These are phyloP conservation scores for Penicillium paradoxum DNA, from an alignment of 495 filamentous ascomycete genomes.

Conservation along the genomic window DNA sequence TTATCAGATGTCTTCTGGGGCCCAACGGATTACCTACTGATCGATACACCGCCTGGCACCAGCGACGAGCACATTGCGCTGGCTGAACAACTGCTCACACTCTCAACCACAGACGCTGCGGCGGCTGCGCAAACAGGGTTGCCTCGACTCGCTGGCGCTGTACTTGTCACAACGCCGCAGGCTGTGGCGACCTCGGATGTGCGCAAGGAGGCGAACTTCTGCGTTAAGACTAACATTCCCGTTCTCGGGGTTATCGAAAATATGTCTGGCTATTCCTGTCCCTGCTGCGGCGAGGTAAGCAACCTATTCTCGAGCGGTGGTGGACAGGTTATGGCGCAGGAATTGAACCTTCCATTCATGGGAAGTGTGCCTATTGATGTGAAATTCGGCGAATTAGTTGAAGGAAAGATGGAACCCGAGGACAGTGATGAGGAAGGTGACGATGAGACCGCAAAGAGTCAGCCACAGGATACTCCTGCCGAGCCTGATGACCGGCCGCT, in stretches of 20 bases:
- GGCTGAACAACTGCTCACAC: conserved; percentile 71
- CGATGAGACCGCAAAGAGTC: conserved; percentile 41
- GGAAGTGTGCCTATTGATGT: conserved; percentile 88
- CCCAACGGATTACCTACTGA: conserved; percentile 77
- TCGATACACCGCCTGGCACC: conserved; percentile 95
- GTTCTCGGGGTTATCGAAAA: conserved; percentile 93
- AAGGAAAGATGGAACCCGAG: conserved; percentile 47
- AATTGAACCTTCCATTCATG: conserved; percentile 78
- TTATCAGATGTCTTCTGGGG: conserved; percentile 90
- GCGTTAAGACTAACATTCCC: conserved; percentile 73
- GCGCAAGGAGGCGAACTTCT: conserved; percentile 95
- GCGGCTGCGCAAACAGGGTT: conserved; percentile 13
- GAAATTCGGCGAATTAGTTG: conserved; percentile 59
- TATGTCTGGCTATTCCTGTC: conserved; percentile 96
- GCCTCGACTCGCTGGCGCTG: conserved; percentile 67
- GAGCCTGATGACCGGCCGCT: conserved; percentile 51
- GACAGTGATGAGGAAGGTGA: conserved; percentile 37
- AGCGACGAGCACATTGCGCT: conserved; percentile 97
- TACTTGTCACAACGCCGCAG: conserved; percentile 94
- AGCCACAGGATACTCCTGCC: conserved; percentile 37
- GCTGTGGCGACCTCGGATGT: conserved; percentile 91
- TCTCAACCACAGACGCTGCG: conserved; percentile 34
- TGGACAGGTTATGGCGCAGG: conserved; percentile 81
- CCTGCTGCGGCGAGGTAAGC: conserved; percentile 88
- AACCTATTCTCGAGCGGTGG: conserved; percentile 90